phyloP scores from a whole-genome alignment of 768 basidiomycete species.

The Sutorius australiensis region DNA sequence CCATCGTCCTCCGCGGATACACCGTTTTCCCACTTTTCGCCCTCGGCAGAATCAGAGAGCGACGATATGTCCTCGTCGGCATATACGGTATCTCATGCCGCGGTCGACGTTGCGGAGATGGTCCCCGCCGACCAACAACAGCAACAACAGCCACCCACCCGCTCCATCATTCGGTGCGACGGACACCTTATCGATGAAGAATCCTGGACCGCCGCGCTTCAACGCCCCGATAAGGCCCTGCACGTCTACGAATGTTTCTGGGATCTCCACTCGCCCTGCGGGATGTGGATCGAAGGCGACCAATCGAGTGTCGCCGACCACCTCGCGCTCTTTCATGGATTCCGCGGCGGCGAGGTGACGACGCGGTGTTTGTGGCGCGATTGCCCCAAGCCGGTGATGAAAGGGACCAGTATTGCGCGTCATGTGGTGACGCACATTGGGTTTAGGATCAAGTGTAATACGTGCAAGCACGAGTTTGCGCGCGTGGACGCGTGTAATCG shows the following conservation, averaged over 20 bases:
- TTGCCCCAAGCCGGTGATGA: constrained; percentile 27
- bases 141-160: constrained; percentile 6
- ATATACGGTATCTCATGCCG: constrained; percentile 15
- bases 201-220: constrained; percentile 22
- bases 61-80: constrained; percentile 13
- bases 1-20: constrained; percentile 7
- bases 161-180: constrained; percentile 25
- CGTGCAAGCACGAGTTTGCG: constrained; percentile 32
- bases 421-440: constrained; percentile 33
- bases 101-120: constrained; percentile 17
- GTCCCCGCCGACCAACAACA: constrained; percentile 1
- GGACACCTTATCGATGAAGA: constrained; percentile 27
- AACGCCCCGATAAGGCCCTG: constrained; percentile 20
- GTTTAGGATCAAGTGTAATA: constrained; percentile 28
- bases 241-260: constrained; percentile 33
- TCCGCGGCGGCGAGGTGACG: constrained; percentile 29
- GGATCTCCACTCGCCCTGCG: constrained; percentile 25
- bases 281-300: constrained; percentile 35
- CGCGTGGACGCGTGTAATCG: constrained; percentile 34
- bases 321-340: constrained; percentile 29
- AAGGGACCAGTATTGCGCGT: constrained; percentile 32
- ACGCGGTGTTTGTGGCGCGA: constrained; percentile 32
- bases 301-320: constrained; percentile 33
- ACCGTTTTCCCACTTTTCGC: constrained; percentile 14
- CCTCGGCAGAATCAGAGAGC: constrained; percentile 23